Base-by-base conservation (phyloP, 2,329 filamentous ascomycete species). In the Plectosphaerella cucumerina region DNA sequence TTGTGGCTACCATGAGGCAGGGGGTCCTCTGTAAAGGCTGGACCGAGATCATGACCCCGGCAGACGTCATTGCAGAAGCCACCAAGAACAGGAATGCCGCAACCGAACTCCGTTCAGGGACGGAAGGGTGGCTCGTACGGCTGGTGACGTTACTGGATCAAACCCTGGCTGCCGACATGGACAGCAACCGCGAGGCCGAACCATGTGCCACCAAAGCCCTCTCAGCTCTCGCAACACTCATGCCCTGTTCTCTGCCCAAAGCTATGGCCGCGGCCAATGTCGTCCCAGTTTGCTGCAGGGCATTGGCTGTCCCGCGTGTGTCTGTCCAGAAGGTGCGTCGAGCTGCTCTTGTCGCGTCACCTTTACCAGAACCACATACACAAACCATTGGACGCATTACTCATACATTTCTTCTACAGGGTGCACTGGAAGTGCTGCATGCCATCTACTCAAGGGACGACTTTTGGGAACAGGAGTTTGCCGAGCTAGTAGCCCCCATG, bases 11-110 rank as follows among this genome's bases (percentile, higher is more conserved):
- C 15, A 74, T 96, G 61, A 84, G 93, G 56, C 89, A 93, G 64
- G 87, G 86, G 48, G 83, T 89, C 50, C 80, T 99, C 55, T 96
- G 91, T 65, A 89, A 90, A 65, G 89, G 90, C 11, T 88, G 94
- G 62, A 89, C 97, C 55, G 94, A 97, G 66, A 91, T 97, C 55
- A 95, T 96, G 66, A 96, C 92, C 0, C 90, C 94, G 1, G 77
- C 82, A 21, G 72, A 76, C 2, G 85, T 96, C 18, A 82, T 96
- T 50, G 71, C 82, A 55, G 87, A 95, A 56, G 78, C 87, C 21
- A 90, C 91, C 61, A 86, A 89, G 11, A 85, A 86, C 59, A 79
- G 90, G 58, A 85, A 90, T 56, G 66, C 80, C 37, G 81, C 79
- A 44, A 76, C 85, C 22, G 80, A 86, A 48, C 82, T 96, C 50